Percentiles rank a stretch among this genome's conserved stretches.
phyloP scores from a whole-genome alignment of 2,329 filamentous ascomycete genomes.

The Trichoderma guizhouense region DNA sequence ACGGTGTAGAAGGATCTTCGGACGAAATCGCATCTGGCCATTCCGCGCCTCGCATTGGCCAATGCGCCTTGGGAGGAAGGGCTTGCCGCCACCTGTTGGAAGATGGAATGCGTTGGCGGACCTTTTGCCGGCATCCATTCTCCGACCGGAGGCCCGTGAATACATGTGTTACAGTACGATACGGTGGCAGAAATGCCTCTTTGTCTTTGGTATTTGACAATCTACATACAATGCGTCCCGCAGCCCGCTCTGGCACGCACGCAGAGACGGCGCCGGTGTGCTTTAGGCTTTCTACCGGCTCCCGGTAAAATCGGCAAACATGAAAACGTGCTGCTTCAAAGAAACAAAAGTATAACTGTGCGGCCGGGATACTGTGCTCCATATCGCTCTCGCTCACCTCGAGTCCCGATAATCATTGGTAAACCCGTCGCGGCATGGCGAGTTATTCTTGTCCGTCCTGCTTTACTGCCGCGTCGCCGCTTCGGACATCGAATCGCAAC shows the following conservation, averaged over 20 bases:
- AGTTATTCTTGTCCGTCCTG: neutral
- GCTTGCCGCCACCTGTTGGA: conserved; percentile 8
- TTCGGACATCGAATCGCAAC: conserved; percentile 6
- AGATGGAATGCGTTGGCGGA: neutral
- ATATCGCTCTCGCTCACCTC: neutral
- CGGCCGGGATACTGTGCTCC: neutral
- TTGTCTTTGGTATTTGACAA: too few relatives aligned
- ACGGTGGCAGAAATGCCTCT: neutral
- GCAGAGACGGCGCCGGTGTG: neutral
- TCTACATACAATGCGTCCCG: neutral
- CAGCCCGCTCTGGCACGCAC: conserved; percentile 1
- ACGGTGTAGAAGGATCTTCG: conserved; percentile 9
- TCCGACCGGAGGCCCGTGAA: neutral
- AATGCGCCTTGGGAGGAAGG: conserved; percentile 1
- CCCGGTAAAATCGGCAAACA: neutral
- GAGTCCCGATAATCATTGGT: neutral
- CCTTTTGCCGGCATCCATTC: neutral
- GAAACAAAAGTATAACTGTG: neutral
- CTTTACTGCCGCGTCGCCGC: neutral
- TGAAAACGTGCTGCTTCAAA: neutral
- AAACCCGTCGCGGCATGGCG: neutral
- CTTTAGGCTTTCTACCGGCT: conserved; percentile 1
- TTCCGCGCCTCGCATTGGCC: conserved; percentile 3
- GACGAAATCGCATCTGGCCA: conserved; percentile 14
- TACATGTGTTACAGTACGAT: neutral